phyloP scores from a whole-genome alignment of 1,284 basidiomycete species.

The Leccinum cinnamomeum region DNA sequence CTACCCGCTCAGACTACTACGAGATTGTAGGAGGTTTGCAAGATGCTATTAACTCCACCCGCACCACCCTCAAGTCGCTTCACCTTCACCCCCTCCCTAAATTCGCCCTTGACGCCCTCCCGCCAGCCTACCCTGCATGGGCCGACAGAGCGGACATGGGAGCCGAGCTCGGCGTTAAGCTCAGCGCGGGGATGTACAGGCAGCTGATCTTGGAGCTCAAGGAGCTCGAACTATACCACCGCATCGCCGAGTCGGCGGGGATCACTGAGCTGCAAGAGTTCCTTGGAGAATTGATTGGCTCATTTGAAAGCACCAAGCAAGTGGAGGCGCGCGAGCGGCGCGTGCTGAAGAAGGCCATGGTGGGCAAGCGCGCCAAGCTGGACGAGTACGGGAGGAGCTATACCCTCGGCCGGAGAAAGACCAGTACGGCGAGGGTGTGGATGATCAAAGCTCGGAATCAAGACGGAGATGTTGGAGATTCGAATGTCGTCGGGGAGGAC shows the following conservation, averaged over 20 bases:
- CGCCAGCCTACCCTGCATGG: slow-evolving; percentile 66
- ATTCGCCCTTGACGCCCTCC: slow-evolving; percentile 63
- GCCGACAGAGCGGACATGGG: slow-evolving; percentile 62
- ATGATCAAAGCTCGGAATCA: slow-evolving; percentile 71
- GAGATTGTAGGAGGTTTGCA: slow-evolving; percentile 74
- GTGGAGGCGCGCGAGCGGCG: slow-evolving; percentile 53
- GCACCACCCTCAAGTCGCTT: slow-evolving; percentile 59
- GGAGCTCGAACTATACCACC: slow-evolving; percentile 70
- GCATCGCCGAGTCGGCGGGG: slow-evolving; percentile 67
- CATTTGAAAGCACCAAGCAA: slow-evolving; percentile 69
- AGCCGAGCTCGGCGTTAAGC: slow-evolving; percentile 53
- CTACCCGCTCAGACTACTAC: slow-evolving; percentile 78
- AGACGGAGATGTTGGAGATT: neutral
- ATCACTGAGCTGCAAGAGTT: slow-evolving; percentile 55
- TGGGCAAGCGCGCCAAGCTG: slow-evolving; percentile 52
- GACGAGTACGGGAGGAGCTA: slow-evolving; percentile 82
- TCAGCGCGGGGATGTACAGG: slow-evolving; percentile 76
- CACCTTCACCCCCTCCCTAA: slow-evolving; percentile 78
- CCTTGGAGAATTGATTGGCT: slow-evolving; percentile 54
- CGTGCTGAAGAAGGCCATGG: slow-evolving; percentile 24
- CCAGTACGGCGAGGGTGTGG: slow-evolving; percentile 89
- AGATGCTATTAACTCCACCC: slow-evolving; percentile 58
- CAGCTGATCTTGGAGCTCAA: slow-evolving; percentile 65
- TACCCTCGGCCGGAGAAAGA: slow-evolving; percentile 83
- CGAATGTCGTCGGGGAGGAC: neutral